Conservation (phyloP, 2,329 filamentous ascomycete genomes). For the Teratosphaeria destructans region DNA sequence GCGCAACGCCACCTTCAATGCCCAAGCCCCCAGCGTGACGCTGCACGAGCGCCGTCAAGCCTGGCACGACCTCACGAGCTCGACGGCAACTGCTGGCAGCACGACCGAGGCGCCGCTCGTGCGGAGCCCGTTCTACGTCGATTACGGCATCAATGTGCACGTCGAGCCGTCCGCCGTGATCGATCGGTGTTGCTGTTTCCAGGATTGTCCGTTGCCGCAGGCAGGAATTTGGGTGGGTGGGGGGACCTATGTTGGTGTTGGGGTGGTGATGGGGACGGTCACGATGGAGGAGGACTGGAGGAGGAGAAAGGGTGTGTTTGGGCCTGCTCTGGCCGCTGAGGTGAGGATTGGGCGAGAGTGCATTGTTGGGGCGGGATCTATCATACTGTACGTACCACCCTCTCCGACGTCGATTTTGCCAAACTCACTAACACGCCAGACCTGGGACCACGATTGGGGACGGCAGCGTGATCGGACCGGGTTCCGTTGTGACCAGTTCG, state of each 20-base stretch:
- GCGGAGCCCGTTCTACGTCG: constrained; percentile 7
- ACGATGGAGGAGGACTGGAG: constrained; percentile 7
- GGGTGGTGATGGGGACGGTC: constrained; percentile 4
- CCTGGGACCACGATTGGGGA: constrained; percentile 16
- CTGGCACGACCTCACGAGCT: constrained; percentile 5
- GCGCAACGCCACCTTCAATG: constrained; percentile 4
- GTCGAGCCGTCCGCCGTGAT: constrained; percentile 7
- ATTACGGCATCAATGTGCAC: constrained; percentile 9
- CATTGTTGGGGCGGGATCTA: constrained; percentile 13
- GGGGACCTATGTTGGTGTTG: constrained; percentile 3
- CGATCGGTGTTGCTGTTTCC: constrained; percentile 7
- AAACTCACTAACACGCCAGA: not conserved
- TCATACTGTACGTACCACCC: constrained; percentile 8
- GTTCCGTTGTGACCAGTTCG: constrained; percentile 11
- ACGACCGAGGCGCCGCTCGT: constrained; percentile 3
- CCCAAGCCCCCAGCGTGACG: not conserved
- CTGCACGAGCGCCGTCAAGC: constrained; percentile 3
- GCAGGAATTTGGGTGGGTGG: constrained; percentile 4
- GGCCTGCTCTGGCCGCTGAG: constrained; percentile 1
- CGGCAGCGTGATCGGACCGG: constrained; percentile 14
- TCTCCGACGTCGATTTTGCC: not conserved
- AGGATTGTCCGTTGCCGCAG: constrained; percentile 1
- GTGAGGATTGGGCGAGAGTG: constrained; percentile 7
- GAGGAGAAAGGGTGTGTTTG: constrained; percentile 3
- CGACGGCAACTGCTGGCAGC: not conserved